Base-by-base conservation (phyloP, 805 yeast genomes). In the Candida qinlingensis region DNA sequence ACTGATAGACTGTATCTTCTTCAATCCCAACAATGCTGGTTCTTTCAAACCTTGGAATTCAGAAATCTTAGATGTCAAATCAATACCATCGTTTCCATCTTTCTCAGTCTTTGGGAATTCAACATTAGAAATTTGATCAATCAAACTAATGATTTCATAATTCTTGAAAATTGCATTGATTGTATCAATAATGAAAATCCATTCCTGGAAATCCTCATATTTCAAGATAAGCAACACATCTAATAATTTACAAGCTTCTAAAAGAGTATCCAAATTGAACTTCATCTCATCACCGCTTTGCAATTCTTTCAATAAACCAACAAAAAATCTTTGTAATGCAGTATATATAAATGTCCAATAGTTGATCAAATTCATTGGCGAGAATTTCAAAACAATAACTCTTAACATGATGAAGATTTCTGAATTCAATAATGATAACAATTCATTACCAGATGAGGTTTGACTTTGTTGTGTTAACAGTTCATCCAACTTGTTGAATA, bases 151-250 rank as follows among this genome's bases (percentile, higher is more conserved):
- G 29, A 55, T 53, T 10, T 61, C 64, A 13, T 56, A 52, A 19
- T 61, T 67, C 50, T 74, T 72, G 56, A 72, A 75, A 31, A 77
- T 72, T 19, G 84, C 80, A 50, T 81, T 83, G 13, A 81, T 73
- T 13, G 79, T 81, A 56, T 85, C 88, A 29, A 82, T 74, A 9
- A 92, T 77, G 60, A 89, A 94, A 2, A 94, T 69, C 98, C 98
- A 92, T 58, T 89, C 94, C 52, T 79, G 67, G 83, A 71, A 92
- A 75, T 89, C 96, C 61, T 91, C 97, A 39, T 75, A 74, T 36
- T 81, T 79, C 48, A 90, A 56, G 2, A 85, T 71, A 25, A 92
- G 63, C 26, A 90, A 63, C 31, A 86, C 74, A 61, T 92, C 99
- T 42, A 94, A 69, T 12, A 94, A 68, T 63, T 91, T 92, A 58